Conservation (phyloP, 495 filamentous ascomycete genomes). For the Podospora bellae-mahoneyi region DNA sequence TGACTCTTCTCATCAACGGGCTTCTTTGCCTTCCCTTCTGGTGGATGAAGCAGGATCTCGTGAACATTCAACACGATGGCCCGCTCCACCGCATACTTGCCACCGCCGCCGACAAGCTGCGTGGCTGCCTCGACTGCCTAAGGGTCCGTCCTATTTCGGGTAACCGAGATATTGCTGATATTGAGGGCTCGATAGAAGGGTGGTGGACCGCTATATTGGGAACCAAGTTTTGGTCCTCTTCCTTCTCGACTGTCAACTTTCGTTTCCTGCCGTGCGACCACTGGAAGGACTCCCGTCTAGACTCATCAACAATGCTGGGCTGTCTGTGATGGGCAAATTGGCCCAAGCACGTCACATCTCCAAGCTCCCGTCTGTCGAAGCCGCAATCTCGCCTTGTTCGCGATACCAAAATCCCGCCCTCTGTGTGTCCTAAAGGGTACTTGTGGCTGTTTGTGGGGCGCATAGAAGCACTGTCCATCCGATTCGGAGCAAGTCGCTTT, state of each 20-base stretch:
- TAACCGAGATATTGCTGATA: constrained; percentile 29
- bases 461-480: neutral
- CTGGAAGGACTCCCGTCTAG: neutral
- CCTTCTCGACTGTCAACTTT: neutral
- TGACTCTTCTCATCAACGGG: constrained; percentile 1
- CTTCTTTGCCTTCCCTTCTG: constrained; percentile 20
- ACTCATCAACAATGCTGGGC: neutral
- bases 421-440: neutral
- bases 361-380: neutral
- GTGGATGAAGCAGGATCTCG: constrained; percentile 8
- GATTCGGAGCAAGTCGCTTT: neutral
- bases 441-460: neutral
- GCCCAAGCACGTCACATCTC: neutral
- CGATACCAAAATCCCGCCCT: neutral
- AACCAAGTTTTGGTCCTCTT: constrained; percentile 16
- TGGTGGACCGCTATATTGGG: constrained; percentile 20
- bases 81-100: constrained; percentile 16
- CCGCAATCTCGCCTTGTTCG: constrained; percentile 4
- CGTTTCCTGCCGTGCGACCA: constrained; percentile 14
- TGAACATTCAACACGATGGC: constrained; percentile 7
- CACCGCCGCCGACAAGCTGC: constrained; percentile 18
- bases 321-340: neutral
- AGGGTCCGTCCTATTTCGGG: constrained; percentile 28
- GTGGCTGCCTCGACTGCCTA: constrained; percentile 6
- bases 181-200: constrained; percentile 22